A percentile compares a stretch with the other conserved stretches of the same genome.
These are phyloP conservation scores for Triangularia verruculosa DNA, from an alignment of 2,329 filamentous ascomycete genomes.

Conservation along the genomic window DNA sequence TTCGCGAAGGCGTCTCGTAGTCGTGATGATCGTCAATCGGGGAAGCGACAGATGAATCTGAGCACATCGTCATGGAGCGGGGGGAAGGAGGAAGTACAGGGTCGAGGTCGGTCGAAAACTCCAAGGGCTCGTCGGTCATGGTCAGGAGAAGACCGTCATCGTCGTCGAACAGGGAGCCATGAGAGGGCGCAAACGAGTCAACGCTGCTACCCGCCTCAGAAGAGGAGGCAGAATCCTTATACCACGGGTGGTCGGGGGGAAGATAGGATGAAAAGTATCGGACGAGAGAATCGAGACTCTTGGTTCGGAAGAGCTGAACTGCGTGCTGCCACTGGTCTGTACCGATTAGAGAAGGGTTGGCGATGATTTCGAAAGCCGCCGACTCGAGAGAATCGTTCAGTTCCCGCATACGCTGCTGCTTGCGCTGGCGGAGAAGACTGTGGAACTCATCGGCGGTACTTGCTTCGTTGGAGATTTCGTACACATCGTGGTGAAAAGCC, in stretches of 20 bases:
- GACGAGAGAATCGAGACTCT: slow-evolving; percentile 58
- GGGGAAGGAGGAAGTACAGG: slow-evolving; percentile 44
- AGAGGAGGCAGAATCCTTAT: slow-evolving; percentile 34
- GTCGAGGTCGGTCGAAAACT: slow-evolving; percentile 31
- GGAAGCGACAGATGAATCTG: slow-evolving; percentile 42
- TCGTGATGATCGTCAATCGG: slow-evolving; percentile 37
- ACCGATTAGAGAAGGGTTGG: slow-evolving; percentile 56
- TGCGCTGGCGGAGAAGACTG: slow-evolving; percentile 50
- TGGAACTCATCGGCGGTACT: slow-evolving; percentile 53
- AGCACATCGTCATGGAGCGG: slow-evolving; percentile 49
- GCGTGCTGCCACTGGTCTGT: slow-evolving; percentile 58
- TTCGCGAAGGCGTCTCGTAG: slow-evolving; percentile 44
- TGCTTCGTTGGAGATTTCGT: slow-evolving; percentile 53
- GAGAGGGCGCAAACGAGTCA: slow-evolving; percentile 33
- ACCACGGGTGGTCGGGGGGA: slow-evolving; percentile 48
- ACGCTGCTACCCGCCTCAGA: slow-evolving; percentile 41
- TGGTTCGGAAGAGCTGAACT: slow-evolving; percentile 57
- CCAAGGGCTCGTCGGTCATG: slow-evolving; percentile 46
- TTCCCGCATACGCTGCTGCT: slow-evolving; percentile 52
- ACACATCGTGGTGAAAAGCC: slow-evolving; percentile 61
- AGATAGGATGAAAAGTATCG: slow-evolving; percentile 59
- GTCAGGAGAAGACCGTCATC: slow-evolving; percentile 33
- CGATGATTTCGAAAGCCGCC: slow-evolving; percentile 59
- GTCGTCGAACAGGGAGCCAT: slow-evolving; percentile 42
- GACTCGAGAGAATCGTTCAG: slow-evolving; percentile 55